A percentile compares a stretch with the other conserved stretches of the same genome.
These are phyloP conservation scores for Sordaria brevicollis DNA, from an alignment of 495 filamentous ascomycete species.

Conservation along the genomic window DNA sequence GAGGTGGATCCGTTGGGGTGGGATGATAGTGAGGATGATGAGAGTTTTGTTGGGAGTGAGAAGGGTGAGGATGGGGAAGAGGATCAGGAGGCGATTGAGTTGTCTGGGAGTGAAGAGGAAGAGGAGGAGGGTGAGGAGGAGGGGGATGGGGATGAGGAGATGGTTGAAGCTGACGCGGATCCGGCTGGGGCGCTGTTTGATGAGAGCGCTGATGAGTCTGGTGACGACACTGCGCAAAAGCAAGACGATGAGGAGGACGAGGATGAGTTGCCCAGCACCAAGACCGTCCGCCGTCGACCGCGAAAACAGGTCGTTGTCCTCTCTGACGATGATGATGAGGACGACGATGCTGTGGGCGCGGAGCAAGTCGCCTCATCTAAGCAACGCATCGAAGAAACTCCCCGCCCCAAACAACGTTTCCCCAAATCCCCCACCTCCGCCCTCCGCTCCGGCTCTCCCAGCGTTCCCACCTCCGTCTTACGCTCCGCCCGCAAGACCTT, in stretches of 20 bases:
- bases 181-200: conserved; percentile 16
- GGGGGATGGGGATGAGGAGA: conserved; percentile 23
- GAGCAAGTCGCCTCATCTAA: conserved; percentile 13
- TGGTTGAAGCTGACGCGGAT: conserved; percentile 2
- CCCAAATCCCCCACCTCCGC: conserved; percentile 26
- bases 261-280: conserved; percentile 26
- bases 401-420: conserved; percentile 24
- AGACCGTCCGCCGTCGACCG: conserved; percentile 23
- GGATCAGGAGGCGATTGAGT: conserved; percentile 30
- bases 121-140: conserved; percentile 20
- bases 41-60: conserved; percentile 33
- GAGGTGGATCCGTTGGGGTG: conserved; percentile 43
- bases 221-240: conserved; percentile 28
- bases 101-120: conserved; percentile 39
- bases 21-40: conserved; percentile 47
- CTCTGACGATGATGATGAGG: conserved; percentile 49
- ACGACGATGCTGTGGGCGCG: too few relatives aligned
- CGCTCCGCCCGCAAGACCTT: conserved; percentile 47
- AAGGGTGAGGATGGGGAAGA: conserved; percentile 22
- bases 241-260: conserved; percentile 32
- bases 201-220: conserved; percentile 30
- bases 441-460: conserved; percentile 28
- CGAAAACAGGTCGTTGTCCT: conserved; percentile 38
- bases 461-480: conserved; percentile 41
- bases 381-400: conserved; percentile 39